phyloP scores from a whole-genome alignment of 306 rosid species.

The Styphnolobium japonicum region DNA sequence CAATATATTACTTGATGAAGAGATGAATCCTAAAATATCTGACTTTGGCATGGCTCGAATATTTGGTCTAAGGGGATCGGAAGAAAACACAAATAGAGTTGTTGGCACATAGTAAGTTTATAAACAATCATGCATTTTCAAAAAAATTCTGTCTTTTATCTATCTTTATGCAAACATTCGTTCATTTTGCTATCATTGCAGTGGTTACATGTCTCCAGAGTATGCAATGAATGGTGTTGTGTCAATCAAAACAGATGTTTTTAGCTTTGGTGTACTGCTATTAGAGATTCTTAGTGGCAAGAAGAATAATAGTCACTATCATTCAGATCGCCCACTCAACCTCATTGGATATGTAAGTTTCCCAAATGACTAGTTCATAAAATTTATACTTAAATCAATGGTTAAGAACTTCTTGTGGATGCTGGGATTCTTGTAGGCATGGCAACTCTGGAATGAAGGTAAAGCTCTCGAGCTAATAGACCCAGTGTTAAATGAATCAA shows the following conservation, averaged over 20 bases:
- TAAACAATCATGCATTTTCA: neutral
- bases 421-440: constrained; percentile 7
- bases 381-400: no score
- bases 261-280: neutral
- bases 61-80: constrained; percentile 11
- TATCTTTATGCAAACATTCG: no score
- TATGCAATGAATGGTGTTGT: constrained; percentile 16
- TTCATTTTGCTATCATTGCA: neutral
- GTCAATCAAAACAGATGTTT: constrained; percentile 24
- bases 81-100: constrained; percentile 35
- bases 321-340: neutral
- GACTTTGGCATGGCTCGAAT: constrained; percentile 48
- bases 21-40: constrained; percentile 42
- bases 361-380: neutral
- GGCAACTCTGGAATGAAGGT: constrained; percentile 35
- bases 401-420: neutral
- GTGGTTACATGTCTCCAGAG: constrained; percentile 17
- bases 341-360: constrained; percentile 33
- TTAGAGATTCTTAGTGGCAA: constrained; percentile 13
- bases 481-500: neutral
- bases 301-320: constrained; percentile 22
- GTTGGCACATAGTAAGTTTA: constrained; percentile 41
- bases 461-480: constrained; percentile 32
- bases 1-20: constrained; percentile 41
- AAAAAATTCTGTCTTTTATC: neutral